Conservation (phyloP, 1,139 yeast species). For the Kodamaea derodonti region DNA sequence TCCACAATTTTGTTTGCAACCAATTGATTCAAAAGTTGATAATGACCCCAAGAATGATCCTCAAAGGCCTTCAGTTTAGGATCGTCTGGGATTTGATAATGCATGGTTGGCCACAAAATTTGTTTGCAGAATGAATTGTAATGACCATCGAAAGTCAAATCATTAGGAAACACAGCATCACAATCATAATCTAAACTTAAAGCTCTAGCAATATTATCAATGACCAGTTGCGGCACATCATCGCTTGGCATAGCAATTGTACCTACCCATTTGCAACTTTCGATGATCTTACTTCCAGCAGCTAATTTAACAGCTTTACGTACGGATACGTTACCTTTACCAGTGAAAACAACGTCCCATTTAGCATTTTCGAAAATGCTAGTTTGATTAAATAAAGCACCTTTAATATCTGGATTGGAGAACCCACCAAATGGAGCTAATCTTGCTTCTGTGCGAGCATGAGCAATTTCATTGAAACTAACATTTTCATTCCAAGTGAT, state of each 20-base stretch:
- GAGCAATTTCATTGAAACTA: slow-evolving; percentile 27
- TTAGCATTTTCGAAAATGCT: slow-evolving; percentile 68
- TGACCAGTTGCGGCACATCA: slow-evolving; percentile 57
- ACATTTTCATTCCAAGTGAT: slow-evolving; percentile 11
- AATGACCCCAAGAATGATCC: slow-evolving; percentile 91
- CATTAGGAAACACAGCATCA: slow-evolving; percentile 69
- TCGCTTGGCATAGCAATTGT: slow-evolving; percentile 90
- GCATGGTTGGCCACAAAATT: slow-evolving; percentile 94
- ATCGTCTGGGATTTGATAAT: slow-evolving; percentile 93
- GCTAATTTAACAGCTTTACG: slow-evolving; percentile 80
- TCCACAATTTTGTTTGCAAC: slow-evolving; percentile 75
- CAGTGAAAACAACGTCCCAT: slow-evolving; percentile 67
- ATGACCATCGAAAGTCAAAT: slow-evolving; percentile 81
- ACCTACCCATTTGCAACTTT: slow-evolving; percentile 74
- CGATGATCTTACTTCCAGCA: slow-evolving; percentile 41
- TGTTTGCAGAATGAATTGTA: slow-evolving; percentile 89
- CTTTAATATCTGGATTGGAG: slow-evolving; percentile 51
- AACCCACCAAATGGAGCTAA: slow-evolving; percentile 78
- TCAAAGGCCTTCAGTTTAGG: slow-evolving; percentile 93
- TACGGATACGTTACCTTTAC: slow-evolving; percentile 86
- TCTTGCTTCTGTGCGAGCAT: slow-evolving; percentile 26
- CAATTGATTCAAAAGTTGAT: slow-evolving; percentile 67
- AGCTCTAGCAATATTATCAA: slow-evolving; percentile 42
- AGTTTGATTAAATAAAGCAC: slow-evolving; percentile 37
- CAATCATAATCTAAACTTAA: slow-evolving; percentile 50